Conservation (phyloP, 73 alveolate genomes). For the Paramecium biaurelia region DNA sequence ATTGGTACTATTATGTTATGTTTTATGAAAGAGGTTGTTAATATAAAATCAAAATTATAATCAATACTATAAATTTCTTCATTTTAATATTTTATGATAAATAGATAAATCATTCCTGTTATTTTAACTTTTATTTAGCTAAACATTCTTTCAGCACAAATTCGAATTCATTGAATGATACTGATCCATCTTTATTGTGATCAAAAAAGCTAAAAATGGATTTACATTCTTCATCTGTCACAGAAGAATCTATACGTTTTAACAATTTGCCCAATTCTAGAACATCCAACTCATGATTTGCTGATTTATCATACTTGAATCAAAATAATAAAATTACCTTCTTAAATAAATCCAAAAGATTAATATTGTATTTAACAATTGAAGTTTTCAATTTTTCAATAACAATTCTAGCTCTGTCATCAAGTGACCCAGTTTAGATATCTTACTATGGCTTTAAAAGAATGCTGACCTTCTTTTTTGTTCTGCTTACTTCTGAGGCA, state of each 20-base stretch:
- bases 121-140: not conserved
- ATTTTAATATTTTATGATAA: not conserved
- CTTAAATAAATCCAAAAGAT: conserved; percentile 15
- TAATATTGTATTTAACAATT: conserved; percentile 25
- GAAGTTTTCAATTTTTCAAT: conserved; percentile 13
- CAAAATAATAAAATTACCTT: not conserved
- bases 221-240: conserved; percentile 25
- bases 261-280: not conserved
- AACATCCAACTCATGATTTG: conserved; percentile 16
- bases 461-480: conserved; percentile 10
- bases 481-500: conserved; percentile 43
- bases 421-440: not conserved
- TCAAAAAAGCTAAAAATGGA: conserved; percentile 24
- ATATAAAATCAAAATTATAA: too few relatives aligned
- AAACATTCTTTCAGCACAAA: conserved; percentile 46
- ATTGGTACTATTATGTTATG: too few relatives aligned
- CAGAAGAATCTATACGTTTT: conserved; percentile 30
- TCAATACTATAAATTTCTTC: not conserved
- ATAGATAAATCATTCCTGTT: not conserved
- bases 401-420: conserved; percentile 43
- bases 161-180: conserved; percentile 33
- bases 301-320: conserved; percentile 38
- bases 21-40: too few relatives aligned
- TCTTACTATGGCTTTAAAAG: not conserved
- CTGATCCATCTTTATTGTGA: conserved; percentile 53